phyloP scores from a whole-genome alignment of 768 basidiomycete species.

The Arthromyces matolae region DNA sequence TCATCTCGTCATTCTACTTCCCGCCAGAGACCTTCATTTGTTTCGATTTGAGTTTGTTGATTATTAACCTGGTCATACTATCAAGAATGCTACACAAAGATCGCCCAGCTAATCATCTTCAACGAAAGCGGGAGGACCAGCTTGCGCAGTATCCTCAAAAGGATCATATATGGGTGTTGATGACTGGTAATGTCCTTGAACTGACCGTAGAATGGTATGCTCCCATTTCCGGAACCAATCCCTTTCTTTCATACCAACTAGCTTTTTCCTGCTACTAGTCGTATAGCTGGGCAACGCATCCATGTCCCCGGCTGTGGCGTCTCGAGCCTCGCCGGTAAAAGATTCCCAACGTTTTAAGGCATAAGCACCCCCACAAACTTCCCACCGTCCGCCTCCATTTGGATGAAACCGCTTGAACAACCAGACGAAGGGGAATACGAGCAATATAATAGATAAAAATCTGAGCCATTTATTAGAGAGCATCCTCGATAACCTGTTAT shows the following conservation, averaged over 20 bases:
- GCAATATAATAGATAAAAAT: conserved; percentile 59
- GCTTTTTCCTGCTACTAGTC: conserved; percentile 1
- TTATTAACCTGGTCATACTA: no score
- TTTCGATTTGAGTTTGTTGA: no score
- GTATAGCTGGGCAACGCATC: conserved; percentile 8
- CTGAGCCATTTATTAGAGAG: conserved; percentile 72
- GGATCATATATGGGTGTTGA: conserved; percentile 27
- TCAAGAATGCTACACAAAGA: not conserved
- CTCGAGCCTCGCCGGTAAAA: not conserved
- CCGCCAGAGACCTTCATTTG: no score
- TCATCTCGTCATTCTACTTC: no score
- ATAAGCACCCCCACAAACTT: conserved; percentile 73
- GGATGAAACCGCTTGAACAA: conserved; percentile 66
- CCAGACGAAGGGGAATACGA: conserved; percentile 82
- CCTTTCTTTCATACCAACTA: conserved; percentile 64
- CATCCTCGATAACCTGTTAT: conserved; percentile 60
- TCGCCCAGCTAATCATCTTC: conserved; percentile 18
- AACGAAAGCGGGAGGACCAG: conserved; percentile 14
- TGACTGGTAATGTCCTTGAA: conserved; percentile 43
- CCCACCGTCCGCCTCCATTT: conserved; percentile 71
- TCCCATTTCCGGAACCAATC: conserved; percentile 84
- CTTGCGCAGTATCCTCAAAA: conserved; percentile 6
- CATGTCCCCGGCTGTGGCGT: not conserved
- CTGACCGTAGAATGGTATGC: conserved; percentile 57
- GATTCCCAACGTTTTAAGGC: conserved; percentile 55